These are phyloP conservation scores for Rhizopus microsporus DNA, from an alignment of 371 early-diverging fungal genomes.

Conservation along the genomic window DNA sequence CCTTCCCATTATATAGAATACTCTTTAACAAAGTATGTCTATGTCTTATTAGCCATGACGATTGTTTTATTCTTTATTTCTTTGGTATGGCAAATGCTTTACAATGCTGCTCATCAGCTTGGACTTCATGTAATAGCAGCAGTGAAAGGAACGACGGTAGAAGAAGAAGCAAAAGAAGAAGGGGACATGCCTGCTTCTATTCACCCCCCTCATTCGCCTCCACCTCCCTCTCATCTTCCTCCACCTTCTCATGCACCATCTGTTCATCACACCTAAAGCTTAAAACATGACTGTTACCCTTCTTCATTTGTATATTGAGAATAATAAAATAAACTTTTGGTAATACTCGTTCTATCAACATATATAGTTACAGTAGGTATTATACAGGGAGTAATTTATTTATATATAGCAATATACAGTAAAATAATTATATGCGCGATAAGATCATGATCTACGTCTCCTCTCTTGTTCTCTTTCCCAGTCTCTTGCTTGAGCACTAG, in stretches of 20 bases:
- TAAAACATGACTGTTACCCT: too few species aligned
- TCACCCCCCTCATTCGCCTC: neutral
- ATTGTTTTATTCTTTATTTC: slow-evolving; percentile 20
- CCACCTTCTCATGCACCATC: neutral
- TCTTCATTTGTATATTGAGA: too few species aligned
- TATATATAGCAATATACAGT: too few species aligned
- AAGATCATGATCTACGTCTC: too few species aligned
- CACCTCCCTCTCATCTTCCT: neutral
- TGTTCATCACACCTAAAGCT: too few species aligned
- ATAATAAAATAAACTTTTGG: too few species aligned
- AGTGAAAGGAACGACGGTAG: slow-evolving; percentile 18
- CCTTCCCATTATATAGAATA: slow-evolving; percentile 12
- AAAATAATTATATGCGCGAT: too few species aligned
- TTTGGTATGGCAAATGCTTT: slow-evolving; percentile 20
- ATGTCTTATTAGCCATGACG: slow-evolving; percentile 27
- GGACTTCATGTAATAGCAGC: slow-evolving; percentile 20
- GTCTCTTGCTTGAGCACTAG: slow-evolving; percentile 15
- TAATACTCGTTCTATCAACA: too few species aligned
- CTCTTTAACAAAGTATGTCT: slow-evolving; percentile 4
- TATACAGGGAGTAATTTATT: too few species aligned
- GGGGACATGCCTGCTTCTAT: slow-evolving; percentile 5
- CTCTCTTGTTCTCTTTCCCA: slow-evolving; percentile 8
- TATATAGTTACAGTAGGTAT: too few species aligned
- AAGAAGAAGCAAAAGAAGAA: slow-evolving; percentile 20
- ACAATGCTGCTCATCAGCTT: slow-evolving; percentile 19